Evolutionary conservation across 2,329 filamentous ascomycete genomes (phyloP), one percentile per base, ranked within the genome.

Genomic region (Verticillium albo-atrum): DNA sequence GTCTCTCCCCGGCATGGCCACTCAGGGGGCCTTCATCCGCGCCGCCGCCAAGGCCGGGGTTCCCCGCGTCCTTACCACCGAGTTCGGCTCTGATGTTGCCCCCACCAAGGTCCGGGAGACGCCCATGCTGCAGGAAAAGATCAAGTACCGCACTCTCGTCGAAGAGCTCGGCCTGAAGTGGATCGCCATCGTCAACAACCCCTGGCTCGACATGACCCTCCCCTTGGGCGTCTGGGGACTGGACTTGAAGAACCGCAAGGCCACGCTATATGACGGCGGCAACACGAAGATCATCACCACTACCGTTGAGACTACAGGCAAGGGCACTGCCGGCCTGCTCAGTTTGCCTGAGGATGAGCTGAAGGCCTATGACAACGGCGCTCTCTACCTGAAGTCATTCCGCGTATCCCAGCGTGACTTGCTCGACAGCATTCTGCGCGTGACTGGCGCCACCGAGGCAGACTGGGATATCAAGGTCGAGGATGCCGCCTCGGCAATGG

Each of bases 331-430:
- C n/a, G 52, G 52, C 9, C 27, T 54, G 17, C 27, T 54, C 34
- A 37, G 34, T 15, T n/a, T 37, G 14, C 34, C 34, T 37, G 34
- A 37, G 6, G 4, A 37, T 3, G 34, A 37, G 34, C 17, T 37
- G 14, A 37, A n/a, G 34, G 34, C 14, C 6, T 37, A 37, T 15
- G 34, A 37, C 17, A 37, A 37, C 12, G 34, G 34, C 17, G 34
- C 34, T 12, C 34, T 37, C 15, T 37, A 37, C 34, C 34, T 87
- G 12, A 77, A 75, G 7, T 86, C 82, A 61, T 90, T 89, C 72
- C 69, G 74, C 12, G 64, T 86, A 61, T 84, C 72, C 60, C 88
- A 91, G 70, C 77, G 78, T 12, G 87, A 90, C 10, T 89, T 90
- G 75, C 78, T 90, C 58, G 80, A 82, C 42, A 81, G 79, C n/a